Percentiles rank a stretch among this genome's conserved stretches.
phyloP scores from a whole-genome alignment of 2,329 filamentous ascomycete genomes.

The Trichoderma lentiforme region DNA sequence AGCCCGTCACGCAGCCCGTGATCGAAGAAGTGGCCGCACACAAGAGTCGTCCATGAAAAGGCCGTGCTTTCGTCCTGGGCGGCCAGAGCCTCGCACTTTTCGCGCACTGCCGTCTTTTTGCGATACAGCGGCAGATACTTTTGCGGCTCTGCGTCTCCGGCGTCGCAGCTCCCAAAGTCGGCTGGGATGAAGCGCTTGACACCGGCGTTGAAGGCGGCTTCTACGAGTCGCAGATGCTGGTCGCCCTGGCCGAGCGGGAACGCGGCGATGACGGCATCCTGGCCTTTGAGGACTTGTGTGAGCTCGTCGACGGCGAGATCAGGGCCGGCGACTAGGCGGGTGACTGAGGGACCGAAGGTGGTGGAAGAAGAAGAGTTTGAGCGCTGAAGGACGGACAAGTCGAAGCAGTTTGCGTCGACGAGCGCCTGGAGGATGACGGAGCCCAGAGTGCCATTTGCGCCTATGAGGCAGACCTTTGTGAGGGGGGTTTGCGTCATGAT shows the following conservation, averaged over 20 bases:
- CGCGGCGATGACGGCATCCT: slow-evolving; percentile 53
- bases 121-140: slow-evolving; percentile 34
- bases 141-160: slow-evolving; percentile 34
- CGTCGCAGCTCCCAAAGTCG: slow-evolving; percentile 49
- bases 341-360: slow-evolving; percentile 17
- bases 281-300: slow-evolving; percentile 46
- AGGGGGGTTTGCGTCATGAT: slow-evolving; percentile 21
- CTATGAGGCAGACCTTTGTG: slow-evolving; percentile 34
- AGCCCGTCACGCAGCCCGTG: slow-evolving; percentile 43
- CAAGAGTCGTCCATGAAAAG: slow-evolving; percentile 50
- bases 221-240: slow-evolving; percentile 46
- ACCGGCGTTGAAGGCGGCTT: slow-evolving; percentile 57
- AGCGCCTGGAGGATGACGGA: slow-evolving; percentile 37
- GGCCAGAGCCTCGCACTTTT: slow-evolving; percentile 31
- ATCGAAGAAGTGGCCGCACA: slow-evolving; percentile 45
- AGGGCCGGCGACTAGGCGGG: slow-evolving; percentile 28
- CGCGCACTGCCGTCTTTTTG: slow-evolving; percentile 34
- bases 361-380: slow-evolving; percentile 30
- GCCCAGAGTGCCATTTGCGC: slow-evolving; percentile 40
- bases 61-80: slow-evolving; percentile 11
- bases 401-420: slow-evolving; percentile 39
- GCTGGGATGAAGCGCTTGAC: slow-evolving; percentile 61
- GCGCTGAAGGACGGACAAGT: slow-evolving; percentile 55
- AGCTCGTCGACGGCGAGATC: slow-evolving; percentile 37
- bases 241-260: slow-evolving; percentile 43